These are phyloP conservation scores for Candida sanyaensis DNA, from an alignment of 1,139 yeast genomes.

Conservation along the genomic window DNA sequence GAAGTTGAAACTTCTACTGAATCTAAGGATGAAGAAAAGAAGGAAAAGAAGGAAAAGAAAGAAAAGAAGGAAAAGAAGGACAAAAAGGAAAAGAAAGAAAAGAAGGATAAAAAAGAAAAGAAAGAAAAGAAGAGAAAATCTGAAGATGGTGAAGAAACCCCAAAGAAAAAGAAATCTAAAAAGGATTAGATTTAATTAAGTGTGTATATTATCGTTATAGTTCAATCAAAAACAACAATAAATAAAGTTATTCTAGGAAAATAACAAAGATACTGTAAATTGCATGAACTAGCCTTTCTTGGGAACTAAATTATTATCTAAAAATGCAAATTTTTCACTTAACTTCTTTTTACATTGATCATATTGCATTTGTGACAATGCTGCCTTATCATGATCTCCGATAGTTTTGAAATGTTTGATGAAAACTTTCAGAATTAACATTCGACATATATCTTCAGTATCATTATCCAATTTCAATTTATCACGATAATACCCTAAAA, in stretches of 20 bases:
- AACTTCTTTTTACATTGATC: slow-evolving; percentile 17
- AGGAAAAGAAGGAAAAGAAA: slow-evolving; percentile 38
- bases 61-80: slow-evolving; percentile 67
- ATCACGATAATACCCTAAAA: slow-evolving; percentile 1
- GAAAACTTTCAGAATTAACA: slow-evolving; percentile 23
- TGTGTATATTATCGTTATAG: slow-evolving; percentile 8
- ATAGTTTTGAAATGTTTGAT: slow-evolving; percentile 16
- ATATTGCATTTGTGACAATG: slow-evolving; percentile 25
- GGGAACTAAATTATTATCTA: slow-evolving; percentile 12
- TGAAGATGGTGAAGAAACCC: slow-evolving; percentile 51
- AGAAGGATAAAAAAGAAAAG: slow-evolving; percentile 43
- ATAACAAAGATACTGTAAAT: too few species aligned
- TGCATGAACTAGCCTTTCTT: not conserved
- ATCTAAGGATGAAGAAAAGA: slow-evolving; percentile 44
- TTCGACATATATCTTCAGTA: slow-evolving; percentile 18
- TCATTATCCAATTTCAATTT: not conserved
- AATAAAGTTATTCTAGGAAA: too few species aligned
- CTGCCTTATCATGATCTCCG: slow-evolving; percentile 26
- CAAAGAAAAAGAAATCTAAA: slow-evolving; percentile 49
- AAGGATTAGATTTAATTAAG: slow-evolving; percentile 13
- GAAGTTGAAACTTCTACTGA: slow-evolving; percentile 18
- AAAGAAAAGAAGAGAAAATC: slow-evolving; percentile 54
- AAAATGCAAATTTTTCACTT: slow-evolving; percentile 18
- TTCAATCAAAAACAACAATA: not conserved
- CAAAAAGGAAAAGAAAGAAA: slow-evolving; percentile 64